Evolutionary conservation across 139 green algal genomes (phyloP), one percentile per base, ranked within the genome.

Genomic region (Picochlorum sp.): DNA sequence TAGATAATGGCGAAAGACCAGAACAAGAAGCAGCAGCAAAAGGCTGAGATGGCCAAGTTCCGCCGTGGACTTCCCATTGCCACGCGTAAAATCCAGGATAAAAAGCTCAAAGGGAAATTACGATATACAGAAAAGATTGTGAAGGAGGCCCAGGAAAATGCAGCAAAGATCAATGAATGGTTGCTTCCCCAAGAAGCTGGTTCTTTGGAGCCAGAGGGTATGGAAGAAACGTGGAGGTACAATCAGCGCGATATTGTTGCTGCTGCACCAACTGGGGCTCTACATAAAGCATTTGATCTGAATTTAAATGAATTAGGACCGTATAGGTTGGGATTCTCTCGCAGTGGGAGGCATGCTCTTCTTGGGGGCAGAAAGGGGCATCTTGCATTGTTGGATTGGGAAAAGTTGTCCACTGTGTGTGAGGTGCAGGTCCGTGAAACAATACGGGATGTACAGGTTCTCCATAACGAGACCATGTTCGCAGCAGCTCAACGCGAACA

Each of bases 401-500:
- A 87, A 62, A 66, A 67, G 3, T 28, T 47, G 6, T 64, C 85
- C 13, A 63, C 92, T 15, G 60, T 93, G 11, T 91, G 77, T 67
- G 94, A 99, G 63, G 65, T 97, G 21, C 89, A 98, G 76, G 87
- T 97, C 4, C 66, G 65, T n/a, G 94, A 99, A 72, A 95, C 85
- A 9, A 74, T 83, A 26, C 77, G 81, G 30, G 90, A 94, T 60
- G 87, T 94, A 4, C 69, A 62, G 6, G 94, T 98, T 56, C 77
- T 99, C 61, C 94, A 99, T 88, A 98, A 95, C 70, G 86, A 97
- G 64, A 72, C 74, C 11, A 97, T 97, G 70, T 99, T 95, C 67
- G 94, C 94, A 14, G 88, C 81, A 6, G 94, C 94, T 13, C 92
- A 98, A 79, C 86, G 82, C 24, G 89, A 91, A 67, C 90, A 97